Base-by-base conservation (phyloP, 495 filamentous ascomycete genomes). In the Margaritispora aquatica region DNA sequence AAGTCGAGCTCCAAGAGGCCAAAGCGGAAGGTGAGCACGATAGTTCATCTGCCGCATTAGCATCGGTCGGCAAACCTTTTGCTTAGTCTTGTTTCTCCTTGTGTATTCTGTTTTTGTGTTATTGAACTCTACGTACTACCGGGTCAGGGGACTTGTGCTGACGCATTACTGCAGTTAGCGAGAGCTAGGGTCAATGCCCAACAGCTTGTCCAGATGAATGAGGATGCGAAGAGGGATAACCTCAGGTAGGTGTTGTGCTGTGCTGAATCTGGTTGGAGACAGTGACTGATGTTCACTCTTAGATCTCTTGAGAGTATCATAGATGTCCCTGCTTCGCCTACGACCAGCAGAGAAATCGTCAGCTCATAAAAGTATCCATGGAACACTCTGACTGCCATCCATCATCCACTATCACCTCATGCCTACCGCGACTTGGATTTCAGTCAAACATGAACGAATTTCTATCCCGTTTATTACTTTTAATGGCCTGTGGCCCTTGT, bases 21-120 rank as follows among this genome's bases (percentile, higher is more conserved):
- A 65, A 66, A 67, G 74, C 71, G 69, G 77, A 77, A 80, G 79
- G 78, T 79, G 80, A 80, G 76, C 67, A 61, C 31, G 80, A 83
- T 58, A 65, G 75, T 73, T 81, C 78, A 66, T 82, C 79, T 59
- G 71, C 74, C 62, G 79, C 78, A 64, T 73, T 83, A 64, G 78
- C 79, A 68, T 77, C 78, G 77, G 80, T 83, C 74, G 75, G 79
- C 34, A 19, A 69, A 66, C 68, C 63, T 66, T 15, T 75, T 68
- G 68, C 68, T 68, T 60, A 60, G 17, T 60, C 41, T 58, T 60
- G 31, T 52, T 52, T 53, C 36, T 27, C 52, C 31, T 54, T 51
- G 54, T 34, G 23, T 58, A 46, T 10, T 38, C 21, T 26, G 26
- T 59, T 36, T 46, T 44, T 15, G 46, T 10, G 19, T n/a, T 44